Evolutionary conservation across 306 rosid genomes (phyloP).

Genomic region (Pueraria montana): DNA sequence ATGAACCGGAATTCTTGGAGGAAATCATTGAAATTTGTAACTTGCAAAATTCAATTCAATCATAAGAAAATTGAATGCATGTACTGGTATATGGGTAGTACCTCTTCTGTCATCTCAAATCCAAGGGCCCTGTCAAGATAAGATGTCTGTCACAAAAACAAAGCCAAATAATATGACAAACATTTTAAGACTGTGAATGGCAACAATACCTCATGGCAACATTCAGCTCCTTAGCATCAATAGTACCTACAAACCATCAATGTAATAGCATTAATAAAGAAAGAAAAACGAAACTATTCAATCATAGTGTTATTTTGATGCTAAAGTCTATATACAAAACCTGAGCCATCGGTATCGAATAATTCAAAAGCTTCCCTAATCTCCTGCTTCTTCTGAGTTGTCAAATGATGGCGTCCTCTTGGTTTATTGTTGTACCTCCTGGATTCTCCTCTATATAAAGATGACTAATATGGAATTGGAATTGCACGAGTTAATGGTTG

Average conservation of each 20-base stretch:
- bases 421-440: slow-evolving; percentile 71
- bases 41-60: slow-evolving; percentile 21
- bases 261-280: not conserved
- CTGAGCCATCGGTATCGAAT: slow-evolving; percentile 93
- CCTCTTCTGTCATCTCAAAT: slow-evolving; percentile 99
- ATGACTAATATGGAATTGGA: slow-evolving; percentile 62
- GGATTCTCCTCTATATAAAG: slow-evolving; percentile 63
- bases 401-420: slow-evolving; percentile 68
- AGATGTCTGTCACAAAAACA: slow-evolving; percentile 35
- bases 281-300: not conserved
- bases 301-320: not conserved
- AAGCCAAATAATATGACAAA: slow-evolving; percentile 19
- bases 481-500: slow-evolving; percentile 23
- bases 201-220: too few relatives aligned
- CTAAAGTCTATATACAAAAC: slow-evolving; percentile 50
- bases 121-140: slow-evolving; percentile 91
- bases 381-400: slow-evolving; percentile 82
- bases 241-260: slow-evolving; percentile 66
- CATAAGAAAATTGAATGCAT: slow-evolving; percentile 2
- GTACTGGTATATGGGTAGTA: slow-evolving; percentile 45
- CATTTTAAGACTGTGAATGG: slow-evolving; percentile 56
- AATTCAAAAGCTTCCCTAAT: slow-evolving; percentile 93
- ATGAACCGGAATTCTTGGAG: not conserved
- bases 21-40: not conserved
- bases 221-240: slow-evolving; percentile 95